Conservation (phyloP, 1,139 yeast species). For the Geotrichum europaeum region DNA sequence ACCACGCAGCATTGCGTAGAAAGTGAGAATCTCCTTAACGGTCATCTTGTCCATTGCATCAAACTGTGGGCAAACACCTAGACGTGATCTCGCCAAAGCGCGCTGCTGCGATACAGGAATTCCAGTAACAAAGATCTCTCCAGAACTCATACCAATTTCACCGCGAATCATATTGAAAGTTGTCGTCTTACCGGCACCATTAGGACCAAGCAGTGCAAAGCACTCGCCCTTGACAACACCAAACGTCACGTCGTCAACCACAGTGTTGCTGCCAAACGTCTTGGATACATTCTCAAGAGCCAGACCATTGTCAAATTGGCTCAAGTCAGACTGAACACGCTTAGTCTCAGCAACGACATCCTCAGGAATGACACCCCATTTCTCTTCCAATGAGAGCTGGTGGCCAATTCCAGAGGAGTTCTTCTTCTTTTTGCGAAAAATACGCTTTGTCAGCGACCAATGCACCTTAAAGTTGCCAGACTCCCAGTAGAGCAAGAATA, state of each 20-base stretch:
- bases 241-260: slow-evolving; percentile 34
- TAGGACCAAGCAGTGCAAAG: slow-evolving; percentile 67
- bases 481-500: slow-evolving; percentile 34
- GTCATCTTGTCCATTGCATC: slow-evolving; percentile 38
- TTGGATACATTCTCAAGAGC: slow-evolving; percentile 31
- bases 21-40: slow-evolving; percentile 32
- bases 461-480: slow-evolving; percentile 25
- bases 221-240: slow-evolving; percentile 34
- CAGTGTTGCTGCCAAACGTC: slow-evolving; percentile 27
- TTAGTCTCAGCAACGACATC: slow-evolving; percentile 19
- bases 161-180: slow-evolving; percentile 65
- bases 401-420: background rate
- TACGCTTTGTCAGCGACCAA: background rate
- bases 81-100: slow-evolving; percentile 30
- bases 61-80: slow-evolving; percentile 39
- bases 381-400: slow-evolving; percentile 6
- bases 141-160: slow-evolving; percentile 31
- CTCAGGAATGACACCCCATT: slow-evolving; percentile 6
- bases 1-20: slow-evolving; percentile 35
- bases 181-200: slow-evolving; percentile 98
- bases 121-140: slow-evolving; percentile 32
- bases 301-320: slow-evolving; percentile 27
- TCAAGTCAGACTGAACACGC: slow-evolving; percentile 20
- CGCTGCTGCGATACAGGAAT: slow-evolving; percentile 29
- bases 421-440: background rate